phyloP scores from a whole-genome alignment of 306 rosid genomes.

The Delonix regia region DNA sequence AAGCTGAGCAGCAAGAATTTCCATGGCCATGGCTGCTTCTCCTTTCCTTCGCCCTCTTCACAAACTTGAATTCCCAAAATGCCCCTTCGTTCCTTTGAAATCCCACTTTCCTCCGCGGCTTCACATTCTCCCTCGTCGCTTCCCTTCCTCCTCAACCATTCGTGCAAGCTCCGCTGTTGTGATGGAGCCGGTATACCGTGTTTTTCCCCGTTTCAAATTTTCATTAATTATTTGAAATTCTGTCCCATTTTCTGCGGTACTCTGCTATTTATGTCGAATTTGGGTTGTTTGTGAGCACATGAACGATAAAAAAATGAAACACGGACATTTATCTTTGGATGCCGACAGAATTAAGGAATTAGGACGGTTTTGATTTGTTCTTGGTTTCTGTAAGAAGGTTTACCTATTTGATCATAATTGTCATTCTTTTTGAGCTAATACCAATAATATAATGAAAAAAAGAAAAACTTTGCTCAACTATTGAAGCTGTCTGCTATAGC shows the following conservation, averaged over 20 bases:
- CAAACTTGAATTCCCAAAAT: conserved; percentile 32
- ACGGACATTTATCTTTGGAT: not conserved
- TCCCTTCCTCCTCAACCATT: conserved; percentile 27
- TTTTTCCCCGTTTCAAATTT: not conserved
- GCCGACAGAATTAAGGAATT: not conserved
- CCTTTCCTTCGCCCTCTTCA: conserved; percentile 37
- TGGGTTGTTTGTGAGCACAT: not conserved
- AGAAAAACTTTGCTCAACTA: not conserved
- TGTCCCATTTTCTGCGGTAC: not conserved
- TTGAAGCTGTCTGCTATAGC: not conserved
- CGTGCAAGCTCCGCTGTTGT: conserved; percentile 50
- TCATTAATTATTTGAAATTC: too few species aligned
- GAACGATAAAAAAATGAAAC: not conserved
- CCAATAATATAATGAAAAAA: not conserved
- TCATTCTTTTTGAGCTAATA: not conserved
- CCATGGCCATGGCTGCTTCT: conserved; percentile 49
- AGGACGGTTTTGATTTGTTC: not conserved
- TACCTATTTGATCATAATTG: not conserved
- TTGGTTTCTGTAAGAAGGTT: not conserved
- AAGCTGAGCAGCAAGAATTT: conserved; percentile 27
- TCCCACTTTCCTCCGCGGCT: conserved; percentile 37
- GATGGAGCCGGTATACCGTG: conserved; percentile 44
- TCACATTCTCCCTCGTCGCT: conserved; percentile 24
- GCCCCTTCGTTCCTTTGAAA: conserved; percentile 31
- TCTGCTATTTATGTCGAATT: not conserved